Evolutionary conservation across 1,284 basidiomycete genomes (phyloP), one percentile per base, ranked within the genome.

Genomic region (Heliocybe sulcata): DNA sequence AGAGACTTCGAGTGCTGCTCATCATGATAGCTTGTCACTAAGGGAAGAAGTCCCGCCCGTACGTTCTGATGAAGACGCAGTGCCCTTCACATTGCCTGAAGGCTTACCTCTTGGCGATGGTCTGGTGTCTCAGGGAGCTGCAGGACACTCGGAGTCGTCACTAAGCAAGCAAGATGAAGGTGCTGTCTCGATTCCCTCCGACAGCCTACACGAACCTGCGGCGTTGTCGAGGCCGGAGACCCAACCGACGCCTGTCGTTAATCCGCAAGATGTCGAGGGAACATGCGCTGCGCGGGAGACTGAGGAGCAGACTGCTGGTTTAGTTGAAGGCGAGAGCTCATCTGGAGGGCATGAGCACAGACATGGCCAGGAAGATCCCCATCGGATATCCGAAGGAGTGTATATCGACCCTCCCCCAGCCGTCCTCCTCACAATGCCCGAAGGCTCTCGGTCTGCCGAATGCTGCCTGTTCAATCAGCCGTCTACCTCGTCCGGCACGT

Each of bases 381-480:
- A 29, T 23, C 29, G 27, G 51, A 52, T 52, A 20, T 52, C 51
- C 16, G 51, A 52, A 52, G 51, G 51, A 10, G 51, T 52, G 22
- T 35, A 52, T n/a, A 35, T 52, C 22, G 51, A 31, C 33, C 51
- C 51, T 11, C 51, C 51, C 23, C 47, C 47, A 16, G 47, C 47
- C 25, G 47, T 49, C 20, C 22, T 49, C n/a, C 27, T 49, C 22
- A 16, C 47, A 23, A 4, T 25, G 23, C 27, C 47, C 10, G 22
- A 14, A 26, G n/a, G 27, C 23, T 29, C 47, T 16, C 6, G 10
- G 8, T 11, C 47, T 16, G 8, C 27, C 6, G 27, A 49, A 35
- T 52, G 51, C 26, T 33, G 29, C 20, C 33, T 52, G 16, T 52
- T 52, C 51, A 52, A 52, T 25, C 27, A 49, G 14, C 51, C 51